Conservation (phyloP, 768 basidiomycete genomes). For the Mrakia gelida region DNA sequence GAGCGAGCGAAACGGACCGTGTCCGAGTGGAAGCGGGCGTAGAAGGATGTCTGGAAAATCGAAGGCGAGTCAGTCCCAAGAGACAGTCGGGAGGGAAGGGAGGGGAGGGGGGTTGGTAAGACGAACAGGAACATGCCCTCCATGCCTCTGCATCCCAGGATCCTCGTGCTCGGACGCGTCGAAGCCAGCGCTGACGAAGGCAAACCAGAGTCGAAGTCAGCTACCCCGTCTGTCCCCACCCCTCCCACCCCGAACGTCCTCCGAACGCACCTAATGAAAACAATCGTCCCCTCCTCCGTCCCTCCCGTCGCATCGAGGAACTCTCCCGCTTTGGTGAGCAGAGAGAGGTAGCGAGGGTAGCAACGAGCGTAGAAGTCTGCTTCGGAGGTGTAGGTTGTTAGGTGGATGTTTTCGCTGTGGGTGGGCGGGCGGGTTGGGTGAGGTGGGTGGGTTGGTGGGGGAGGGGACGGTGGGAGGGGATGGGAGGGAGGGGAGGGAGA, state of each 20-base stretch:
- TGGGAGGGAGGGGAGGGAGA: background rate
- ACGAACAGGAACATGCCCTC: constrained; percentile 69
- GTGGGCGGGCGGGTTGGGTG: too few relatives aligned
- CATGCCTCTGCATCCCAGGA: constrained; percentile 83
- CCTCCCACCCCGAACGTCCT: too few relatives aligned
- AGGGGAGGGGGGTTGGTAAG: background rate
- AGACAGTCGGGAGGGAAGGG: background rate
- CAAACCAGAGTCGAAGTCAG: background rate
- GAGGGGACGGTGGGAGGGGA: background rate
- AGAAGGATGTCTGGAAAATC: constrained; percentile 71
- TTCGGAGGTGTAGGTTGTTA: constrained; percentile 66
- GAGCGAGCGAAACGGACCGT: constrained; percentile 59
- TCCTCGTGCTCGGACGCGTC: constrained; percentile 93
- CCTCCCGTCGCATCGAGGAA: constrained; percentile 63
- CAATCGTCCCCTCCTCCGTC: constrained; percentile 62
- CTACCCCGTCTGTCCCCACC: background rate
- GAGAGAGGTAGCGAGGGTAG: constrained; percentile 62
- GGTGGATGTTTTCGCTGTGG: constrained; percentile 55
- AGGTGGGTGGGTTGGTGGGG: too few relatives aligned
- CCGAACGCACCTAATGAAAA: constrained; percentile 72
- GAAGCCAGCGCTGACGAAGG: constrained; percentile 69
- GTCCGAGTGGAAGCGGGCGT: constrained; percentile 73
- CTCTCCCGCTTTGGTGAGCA: constrained; percentile 63
- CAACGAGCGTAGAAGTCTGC: constrained; percentile 70
- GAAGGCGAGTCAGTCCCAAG: too few relatives aligned